Evolutionary conservation across 78 protist species (phyloP), one percentile per base, ranked within the genome.

Genomic region (Dictyostelium brefeldianum): DNA sequence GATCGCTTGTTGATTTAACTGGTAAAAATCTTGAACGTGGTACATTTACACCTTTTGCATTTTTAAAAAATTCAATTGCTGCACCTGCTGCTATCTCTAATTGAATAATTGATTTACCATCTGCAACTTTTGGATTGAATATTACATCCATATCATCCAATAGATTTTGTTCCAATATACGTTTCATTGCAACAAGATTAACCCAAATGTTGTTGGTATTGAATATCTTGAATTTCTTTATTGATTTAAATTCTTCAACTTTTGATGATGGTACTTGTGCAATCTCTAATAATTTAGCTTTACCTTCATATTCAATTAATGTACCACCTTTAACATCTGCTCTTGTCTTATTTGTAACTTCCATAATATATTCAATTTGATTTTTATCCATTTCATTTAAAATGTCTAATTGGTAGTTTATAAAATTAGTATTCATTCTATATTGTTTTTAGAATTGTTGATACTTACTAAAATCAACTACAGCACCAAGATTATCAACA

Each of bases 261-360:
- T 96, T 50, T 41, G 92, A 83, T 25, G 95, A 75, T 29, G 99
- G 98, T 29, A 97, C 98, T 94, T 98, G 99, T 3, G 99, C 99
- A 27, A 95, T 20, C 77, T 98, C 99, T 11, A 98, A 94, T 59
- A 98, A 93, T 47, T 89, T 89, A 56, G 89, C 91, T n/a, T 67
- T 20, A 31, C 94, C 98, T 50, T 92, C 91, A 75, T 97, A 95
- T 17, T 71, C 47, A 77, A 98, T 94, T 4, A 99, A 90, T 50
- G 98, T 98, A 54, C 99, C 99, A 67, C 99, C 99, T 91, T 99
- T 98, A 74, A 98, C 97, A 90, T 99, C 99, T 36, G 99, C 98
- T 57, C 91, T 94, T 18, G 99, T 97, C 83, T 98, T 97, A 59
- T 96, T 95, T 43, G 99, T 96, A 31, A 97, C 98, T 94, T 99